Conservation (phyloP, 2,329 filamentous ascomycete genomes). For the Neocatenulostroma microsporum region DNA sequence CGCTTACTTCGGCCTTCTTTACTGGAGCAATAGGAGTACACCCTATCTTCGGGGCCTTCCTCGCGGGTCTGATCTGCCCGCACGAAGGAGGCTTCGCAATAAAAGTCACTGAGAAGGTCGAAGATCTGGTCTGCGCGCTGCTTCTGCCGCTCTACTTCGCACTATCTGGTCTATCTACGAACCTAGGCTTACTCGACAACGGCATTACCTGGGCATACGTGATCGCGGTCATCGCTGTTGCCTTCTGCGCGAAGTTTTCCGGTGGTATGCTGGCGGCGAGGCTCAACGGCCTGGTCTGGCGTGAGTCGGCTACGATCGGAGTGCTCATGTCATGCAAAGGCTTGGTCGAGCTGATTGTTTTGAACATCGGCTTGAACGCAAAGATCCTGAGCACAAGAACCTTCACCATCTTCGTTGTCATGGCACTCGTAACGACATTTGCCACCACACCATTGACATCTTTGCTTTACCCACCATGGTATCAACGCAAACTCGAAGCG, state of each 20-base stretch:
- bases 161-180: constrained; percentile 78
- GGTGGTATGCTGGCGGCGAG: constrained; percentile 75
- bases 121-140: constrained; percentile 76
- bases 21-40: constrained; percentile 88
- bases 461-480: constrained; percentile 67
- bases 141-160: constrained; percentile 92
- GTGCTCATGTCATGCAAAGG: constrained; percentile 95
- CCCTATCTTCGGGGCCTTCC: constrained; percentile 87
- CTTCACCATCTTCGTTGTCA: constrained; percentile 91
- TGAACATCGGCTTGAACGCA: constrained; percentile 78
- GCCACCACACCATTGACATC: constrained; percentile 69
- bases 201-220: constrained; percentile 88
- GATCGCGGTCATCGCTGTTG: constrained; percentile 69
- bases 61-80: constrained; percentile 81
- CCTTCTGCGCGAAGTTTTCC: constrained; percentile 76
- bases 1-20: constrained; percentile 74
- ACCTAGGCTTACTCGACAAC: constrained; percentile 73
- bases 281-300: constrained; percentile 72
- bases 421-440: constrained; percentile 83
- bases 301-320: constrained; percentile 81
- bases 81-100: constrained; percentile 86
- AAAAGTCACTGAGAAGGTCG: constrained; percentile 86
- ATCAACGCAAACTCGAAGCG: constrained; percentile 62
- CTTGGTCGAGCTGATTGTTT: constrained; percentile 86
- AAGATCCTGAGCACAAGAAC: constrained; percentile 71